A percentile compares a stretch with the other conserved stretches of the same genome.
These are phyloP conservation scores for Astrothelium macrocarpum DNA, from an alignment of 495 filamentous ascomycete genomes.

Conservation along the genomic window DNA sequence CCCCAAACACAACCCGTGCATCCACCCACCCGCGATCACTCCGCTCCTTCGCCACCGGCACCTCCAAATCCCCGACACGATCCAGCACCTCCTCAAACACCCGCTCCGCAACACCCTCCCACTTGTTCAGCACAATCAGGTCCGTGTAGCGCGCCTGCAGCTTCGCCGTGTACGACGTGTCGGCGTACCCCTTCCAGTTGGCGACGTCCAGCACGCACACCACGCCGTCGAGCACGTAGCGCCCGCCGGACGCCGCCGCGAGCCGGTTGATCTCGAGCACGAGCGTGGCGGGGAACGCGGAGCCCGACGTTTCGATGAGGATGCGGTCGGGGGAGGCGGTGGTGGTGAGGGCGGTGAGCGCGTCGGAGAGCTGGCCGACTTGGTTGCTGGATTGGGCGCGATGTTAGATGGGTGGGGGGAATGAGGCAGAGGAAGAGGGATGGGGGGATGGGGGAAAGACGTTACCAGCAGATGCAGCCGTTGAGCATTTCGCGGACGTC, in stretches of 20 bases:
- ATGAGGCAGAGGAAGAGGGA: neutral
- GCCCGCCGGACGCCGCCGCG: slow-evolving; percentile 47
- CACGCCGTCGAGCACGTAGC: slow-evolving; percentile 77
- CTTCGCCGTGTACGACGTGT: slow-evolving; percentile 53
- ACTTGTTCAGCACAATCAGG: slow-evolving; percentile 91
- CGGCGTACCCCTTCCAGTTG: slow-evolving; percentile 93
- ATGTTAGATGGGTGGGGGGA: neutral
- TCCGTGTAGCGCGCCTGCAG: slow-evolving; percentile 67
- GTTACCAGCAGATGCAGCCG: slow-evolving; percentile 78
- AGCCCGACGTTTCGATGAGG: slow-evolving; percentile 84
- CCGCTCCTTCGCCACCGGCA: slow-evolving; percentile 72
- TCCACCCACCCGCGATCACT: slow-evolving; percentile 65
- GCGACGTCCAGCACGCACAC: slow-evolving; percentile 91
- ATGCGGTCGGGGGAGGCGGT: slow-evolving; percentile 65
- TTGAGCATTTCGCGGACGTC: slow-evolving; percentile 87
- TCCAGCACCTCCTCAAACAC: slow-evolving; percentile 75
- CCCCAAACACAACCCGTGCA: slow-evolving; percentile 68
- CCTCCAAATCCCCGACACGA: slow-evolving; percentile 73
- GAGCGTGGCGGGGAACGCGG: slow-evolving; percentile 44
- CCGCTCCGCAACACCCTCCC: slow-evolving; percentile 65
- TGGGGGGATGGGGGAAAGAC: neutral
- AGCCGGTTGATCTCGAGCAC: slow-evolving; percentile 64
- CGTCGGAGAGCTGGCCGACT: slow-evolving; percentile 76
- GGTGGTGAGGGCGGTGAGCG: slow-evolving; percentile 58
- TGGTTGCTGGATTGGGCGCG: slow-evolving; percentile 52